Base-by-base conservation (phyloP, 108 stramenopile genomes). In the Parietichytrium sp. region DNA sequence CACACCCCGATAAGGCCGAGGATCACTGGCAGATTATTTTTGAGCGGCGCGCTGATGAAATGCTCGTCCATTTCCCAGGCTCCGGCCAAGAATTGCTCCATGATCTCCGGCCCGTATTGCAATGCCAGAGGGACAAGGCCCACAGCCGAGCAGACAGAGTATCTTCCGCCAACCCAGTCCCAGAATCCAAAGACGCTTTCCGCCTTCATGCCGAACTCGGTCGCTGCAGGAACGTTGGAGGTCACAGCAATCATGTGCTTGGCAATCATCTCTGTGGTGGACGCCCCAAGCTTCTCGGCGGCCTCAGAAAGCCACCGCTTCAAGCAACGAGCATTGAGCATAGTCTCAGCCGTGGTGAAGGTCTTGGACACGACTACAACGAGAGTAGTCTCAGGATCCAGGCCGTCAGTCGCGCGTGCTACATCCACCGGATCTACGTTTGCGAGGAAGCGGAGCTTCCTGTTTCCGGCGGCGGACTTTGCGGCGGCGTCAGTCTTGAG, bases 381-480 rank as follows among this genome's bases (percentile, higher is more conserved):
- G 18, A 96, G 83, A 3, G 96, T 96, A 15, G 87, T 87, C 83
- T 94, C 94, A 10, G 94, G 89, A 83, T 95, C 90, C 26, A 96
- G 78, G 83, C 97, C 96, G 12, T 92, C 90, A 54, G 94, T 93
- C 3, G 97, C 95, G 2, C 96, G 89, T 81, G 94, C 94, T 0
- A 97, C 96, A 84, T 97, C 98, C 26, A 99, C 96, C 8, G 98
- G 98, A 87, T 99, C 98, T 6, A 99, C 97, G 86, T 99, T 99
- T 29, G 95, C 94, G 77, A 99, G 84, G 88, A 99, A 99, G 25
- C 95, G 86, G 15, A 99, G 84, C 55, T 79, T 90, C 83, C 97
- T 95, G 36, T 96, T 96, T 61, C 94, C 82, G 0, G 93, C 92
- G 1, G 91, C 84, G 72, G 25, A 29, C 3, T 54, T 49, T 0